Base-by-base conservation (phyloP, 2,329 filamentous ascomycete species). In the Fusarium sp. region DNA sequence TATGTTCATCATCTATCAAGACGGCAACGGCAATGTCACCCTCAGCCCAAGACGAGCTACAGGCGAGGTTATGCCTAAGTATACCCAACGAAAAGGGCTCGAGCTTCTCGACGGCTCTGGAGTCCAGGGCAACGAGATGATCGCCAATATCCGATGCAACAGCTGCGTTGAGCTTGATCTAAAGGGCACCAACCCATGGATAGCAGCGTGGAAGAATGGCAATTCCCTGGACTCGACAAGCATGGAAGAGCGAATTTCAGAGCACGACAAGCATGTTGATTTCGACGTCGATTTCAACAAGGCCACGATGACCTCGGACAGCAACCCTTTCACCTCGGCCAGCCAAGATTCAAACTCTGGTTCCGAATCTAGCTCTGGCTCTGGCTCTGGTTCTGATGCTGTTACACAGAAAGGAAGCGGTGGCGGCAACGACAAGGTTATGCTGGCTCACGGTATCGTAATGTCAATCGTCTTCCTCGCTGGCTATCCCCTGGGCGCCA, bases 1-100 rank as follows among this genome's bases (percentile, higher is more conserved):
- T 74, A 89, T 90, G 58, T 90, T 91, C 73, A 67, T 91, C 71
- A 81, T 90, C 68, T 91, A 91, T 75, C 78, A 85, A 45, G 82
- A 88, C 66, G 86, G 86, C 60, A 67, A 70, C 5, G 84, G 84
- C 63, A 90, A 90, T 72, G 81, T 90, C 24, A 91, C 89, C 1
- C 74, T 90, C 53, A 90, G 87, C 64, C 82, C 87, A 2, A 84
- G 89, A 22, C 70, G 75, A 5, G 86, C 83, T 30, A 77, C 71
- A 1, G 81, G 81, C 9, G 80, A 90, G 66, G 65, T 75, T 35
- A 76, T 80, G 78, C 89, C 89, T 0, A 46, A 76, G 26, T 83
- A 85, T 75, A 78, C 77, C 3, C 70, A 75, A 2, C 77, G 80
- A 7, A 78, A 80, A 24, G 76, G 81, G 32, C 75, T 90, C 22